phyloP scores from a whole-genome alignment of 78 protist species.

The Dictyostelium brefeldianum region DNA sequence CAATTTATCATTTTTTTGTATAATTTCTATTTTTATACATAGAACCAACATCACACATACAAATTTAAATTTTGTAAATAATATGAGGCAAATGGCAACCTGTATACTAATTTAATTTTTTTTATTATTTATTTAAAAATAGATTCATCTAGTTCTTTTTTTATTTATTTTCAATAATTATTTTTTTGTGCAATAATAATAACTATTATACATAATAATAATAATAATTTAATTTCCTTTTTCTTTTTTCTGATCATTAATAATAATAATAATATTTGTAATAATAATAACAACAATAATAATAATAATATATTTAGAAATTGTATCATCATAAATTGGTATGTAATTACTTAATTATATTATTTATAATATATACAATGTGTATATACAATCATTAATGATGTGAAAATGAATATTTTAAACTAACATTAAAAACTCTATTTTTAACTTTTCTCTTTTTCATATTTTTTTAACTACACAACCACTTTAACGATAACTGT shows the following conservation, averaged over 20 bases:
- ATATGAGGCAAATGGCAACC: not conserved
- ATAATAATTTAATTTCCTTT: not conserved
- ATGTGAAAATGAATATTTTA: not conserved
- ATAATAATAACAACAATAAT: not conserved
- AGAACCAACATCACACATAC: no score
- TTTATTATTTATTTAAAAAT: not conserved
- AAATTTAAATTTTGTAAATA: no score
- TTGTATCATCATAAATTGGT: not conserved
- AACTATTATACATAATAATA: not conserved
- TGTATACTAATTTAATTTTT: not conserved
- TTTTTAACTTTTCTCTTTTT: not conserved
- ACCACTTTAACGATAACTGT: no score
- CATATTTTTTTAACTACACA: not conserved
- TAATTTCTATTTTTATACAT: no score
- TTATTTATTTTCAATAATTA: not conserved
- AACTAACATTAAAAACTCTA: not conserved
- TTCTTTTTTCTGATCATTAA: no score
- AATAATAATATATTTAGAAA: not conserved
- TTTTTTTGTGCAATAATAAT: not conserved
- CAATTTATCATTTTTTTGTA: no score
- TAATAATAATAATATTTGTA: not conserved
- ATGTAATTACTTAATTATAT: not conserved
- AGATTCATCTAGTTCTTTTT: no score
- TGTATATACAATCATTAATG: not conserved
- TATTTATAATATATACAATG: not conserved